Conservation (phyloP, 768 basidiomycete genomes). For the Russula olivacea region DNA sequence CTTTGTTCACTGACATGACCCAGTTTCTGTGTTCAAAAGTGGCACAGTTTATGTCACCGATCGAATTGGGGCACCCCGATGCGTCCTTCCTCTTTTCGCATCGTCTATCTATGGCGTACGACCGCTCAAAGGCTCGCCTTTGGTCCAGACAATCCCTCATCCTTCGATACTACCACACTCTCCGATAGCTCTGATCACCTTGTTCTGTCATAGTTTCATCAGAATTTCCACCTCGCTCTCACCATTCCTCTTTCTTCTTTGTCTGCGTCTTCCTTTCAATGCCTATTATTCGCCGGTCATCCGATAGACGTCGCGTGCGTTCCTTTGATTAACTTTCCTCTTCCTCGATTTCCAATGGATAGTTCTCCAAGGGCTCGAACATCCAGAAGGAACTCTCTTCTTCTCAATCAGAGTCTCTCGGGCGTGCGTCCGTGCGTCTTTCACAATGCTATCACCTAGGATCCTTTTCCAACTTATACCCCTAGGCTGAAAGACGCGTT, state of each 20-base stretch:
- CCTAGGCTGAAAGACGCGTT: neutral
- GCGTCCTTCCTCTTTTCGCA: slow-evolving; percentile 15
- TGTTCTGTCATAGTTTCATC: neutral
- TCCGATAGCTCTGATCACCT: neutral
- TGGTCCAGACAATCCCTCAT: neutral
- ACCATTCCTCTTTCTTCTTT: neutral
- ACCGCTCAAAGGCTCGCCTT: slow-evolving; percentile 9
- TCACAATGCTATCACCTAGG: neutral
- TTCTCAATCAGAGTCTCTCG: neutral
- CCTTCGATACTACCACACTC: neutral
- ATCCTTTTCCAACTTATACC: neutral
- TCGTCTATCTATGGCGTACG: neutral
- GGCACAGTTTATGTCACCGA: slow-evolving; percentile 4
- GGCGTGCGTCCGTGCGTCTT: slow-evolving; percentile 4
- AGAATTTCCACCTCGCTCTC: neutral
- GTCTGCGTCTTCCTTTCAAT: neutral
- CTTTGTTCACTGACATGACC: slow-evolving; percentile 8
- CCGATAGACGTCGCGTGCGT: neutral
- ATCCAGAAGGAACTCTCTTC: neutral
- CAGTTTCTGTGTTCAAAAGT: neutral
- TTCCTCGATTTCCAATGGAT: neutral
- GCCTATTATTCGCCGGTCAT: neutral
- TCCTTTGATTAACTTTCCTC: neutral
- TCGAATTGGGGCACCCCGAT: neutral
- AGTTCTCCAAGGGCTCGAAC: neutral